Conservation (phyloP, 177 flowering plant species). For the Vitis hybrid region DNA sequence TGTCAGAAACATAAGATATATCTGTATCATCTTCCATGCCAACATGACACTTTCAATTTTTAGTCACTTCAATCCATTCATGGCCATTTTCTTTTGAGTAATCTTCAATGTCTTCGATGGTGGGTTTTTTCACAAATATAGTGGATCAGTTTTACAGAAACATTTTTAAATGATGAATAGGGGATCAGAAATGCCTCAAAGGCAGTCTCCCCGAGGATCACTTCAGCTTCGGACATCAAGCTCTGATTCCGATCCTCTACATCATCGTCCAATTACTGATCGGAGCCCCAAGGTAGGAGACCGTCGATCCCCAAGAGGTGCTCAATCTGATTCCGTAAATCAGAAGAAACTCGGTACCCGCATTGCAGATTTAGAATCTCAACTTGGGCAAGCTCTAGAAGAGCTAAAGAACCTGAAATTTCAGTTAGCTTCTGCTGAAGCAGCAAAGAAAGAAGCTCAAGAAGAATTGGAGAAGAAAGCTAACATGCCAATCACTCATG, state of each 20-base stretch:
- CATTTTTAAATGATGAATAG: conserved; percentile 23
- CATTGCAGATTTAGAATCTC: conserved; percentile 61
- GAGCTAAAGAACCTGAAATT: conserved; percentile 65
- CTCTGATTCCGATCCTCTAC: conserved; percentile 64
- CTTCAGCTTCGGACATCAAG: conserved; percentile 56
- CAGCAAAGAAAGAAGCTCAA: conserved; percentile 72
- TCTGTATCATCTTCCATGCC: too few relatives aligned
- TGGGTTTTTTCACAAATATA: neutral
- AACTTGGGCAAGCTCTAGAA: conserved; percentile 63
- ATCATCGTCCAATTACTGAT: conserved; percentile 46
- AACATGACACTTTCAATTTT: too few relatives aligned
- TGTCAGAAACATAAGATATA: too few relatives aligned
- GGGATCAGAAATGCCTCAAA: conserved; percentile 64
- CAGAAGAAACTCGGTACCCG: conserved; percentile 72
- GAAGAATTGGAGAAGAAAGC: conserved; percentile 53
- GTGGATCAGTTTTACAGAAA: neutral
- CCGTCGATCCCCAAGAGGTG: conserved; percentile 68
- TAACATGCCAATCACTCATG: conserved; percentile 22
- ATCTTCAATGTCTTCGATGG: neutral
- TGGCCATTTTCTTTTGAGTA: neutral
- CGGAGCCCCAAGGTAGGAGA: conserved; percentile 74
- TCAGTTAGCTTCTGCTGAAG: conserved; percentile 67
- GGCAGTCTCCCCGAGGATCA: conserved; percentile 58
- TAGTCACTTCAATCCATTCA: too few relatives aligned
- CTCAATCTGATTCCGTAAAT: conserved; percentile 46